A percentile compares a stretch with the other conserved stretches of the same genome.
These are phyloP conservation scores for Wickerhamiella occidentalis DNA, from an alignment of 805 yeast species.

Conservation along the genomic window DNA sequence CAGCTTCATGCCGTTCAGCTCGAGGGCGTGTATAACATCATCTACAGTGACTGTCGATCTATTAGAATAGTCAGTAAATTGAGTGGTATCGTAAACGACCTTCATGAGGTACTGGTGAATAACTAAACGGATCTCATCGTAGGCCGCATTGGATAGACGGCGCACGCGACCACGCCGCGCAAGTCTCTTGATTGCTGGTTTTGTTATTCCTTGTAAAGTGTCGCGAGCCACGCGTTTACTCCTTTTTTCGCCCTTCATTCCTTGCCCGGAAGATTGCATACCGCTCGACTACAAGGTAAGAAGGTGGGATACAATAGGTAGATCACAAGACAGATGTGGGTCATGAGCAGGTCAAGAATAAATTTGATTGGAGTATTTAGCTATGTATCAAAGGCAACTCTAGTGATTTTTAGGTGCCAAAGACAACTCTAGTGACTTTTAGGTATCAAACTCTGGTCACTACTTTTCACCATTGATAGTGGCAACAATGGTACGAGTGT, in stretches of 20 bases:
- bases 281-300: background rate
- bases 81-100: constrained; percentile 97
- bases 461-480: constrained; percentile 51
- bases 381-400: no score
- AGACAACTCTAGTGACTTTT: constrained; percentile 12
- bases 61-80: constrained; percentile 99
- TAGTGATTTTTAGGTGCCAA: no score
- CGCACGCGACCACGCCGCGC: constrained; percentile 99
- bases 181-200: constrained; percentile 98
- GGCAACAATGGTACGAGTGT: constrained; percentile 55
- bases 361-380: no score
- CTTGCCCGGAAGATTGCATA: constrained; percentile 1
- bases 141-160: constrained; percentile 97
- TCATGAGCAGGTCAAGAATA: background rate
- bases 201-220: constrained; percentile 98
- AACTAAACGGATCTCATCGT: constrained; percentile 97
- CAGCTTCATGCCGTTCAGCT: constrained; percentile 99
- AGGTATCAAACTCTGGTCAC: background rate
- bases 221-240: constrained; percentile 43
- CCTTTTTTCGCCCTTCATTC: background rate
- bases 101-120: constrained; percentile 91
- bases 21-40: constrained; percentile 97
- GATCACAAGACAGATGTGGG: no score
- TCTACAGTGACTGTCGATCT: constrained; percentile 98
- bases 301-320: background rate